A percentile compares a stretch with the other conserved stretches of the same genome.
Conservation (phyloP, 345 rosid species). For the Camelina hispida region DNA sequence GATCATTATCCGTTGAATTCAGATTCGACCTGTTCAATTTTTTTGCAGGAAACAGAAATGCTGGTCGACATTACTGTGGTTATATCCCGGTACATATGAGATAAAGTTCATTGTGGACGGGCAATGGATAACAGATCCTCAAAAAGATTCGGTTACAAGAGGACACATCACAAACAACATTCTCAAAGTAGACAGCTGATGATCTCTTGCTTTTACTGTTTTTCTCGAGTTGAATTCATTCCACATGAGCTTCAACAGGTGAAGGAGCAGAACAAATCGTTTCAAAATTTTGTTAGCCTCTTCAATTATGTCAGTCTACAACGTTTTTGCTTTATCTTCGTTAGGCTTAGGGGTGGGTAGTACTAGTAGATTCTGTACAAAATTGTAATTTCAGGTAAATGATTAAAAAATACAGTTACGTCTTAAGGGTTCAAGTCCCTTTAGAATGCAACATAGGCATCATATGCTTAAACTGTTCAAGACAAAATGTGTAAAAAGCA, state of each 20-base stretch:
- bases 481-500: slow-evolving; percentile 11
- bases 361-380: slow-evolving; percentile 36
- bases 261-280: slow-evolving; percentile 5
- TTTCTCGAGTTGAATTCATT: not conserved
- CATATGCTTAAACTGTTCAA: slow-evolving; percentile 11
- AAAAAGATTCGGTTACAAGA: slow-evolving; percentile 58
- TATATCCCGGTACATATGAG: slow-evolving; percentile 94
- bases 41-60: slow-evolving; percentile 59
- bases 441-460: slow-evolving; percentile 25
- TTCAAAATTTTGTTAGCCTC: not conserved
- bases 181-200: slow-evolving; percentile 60
- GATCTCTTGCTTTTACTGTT: slow-evolving; percentile 4
- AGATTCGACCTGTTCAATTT: not conserved
- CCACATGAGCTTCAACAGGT: slow-evolving; percentile 17
- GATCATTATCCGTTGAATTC: not conserved
- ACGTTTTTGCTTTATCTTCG: not conserved
- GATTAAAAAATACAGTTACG: not conserved
- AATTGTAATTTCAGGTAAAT: slow-evolving; percentile 11
- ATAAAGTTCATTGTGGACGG: slow-evolving; percentile 90
- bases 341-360: slow-evolving; percentile 7
- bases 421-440: slow-evolving; percentile 10
- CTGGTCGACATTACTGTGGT: slow-evolving; percentile 88
- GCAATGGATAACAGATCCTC: slow-evolving; percentile 74
- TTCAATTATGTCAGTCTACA: not conserved
- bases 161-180: slow-evolving; percentile 76